These are phyloP conservation scores for Carex arenaria DNA, from an alignment of 202 grass and related monocot genomes.

Conservation along the genomic window DNA sequence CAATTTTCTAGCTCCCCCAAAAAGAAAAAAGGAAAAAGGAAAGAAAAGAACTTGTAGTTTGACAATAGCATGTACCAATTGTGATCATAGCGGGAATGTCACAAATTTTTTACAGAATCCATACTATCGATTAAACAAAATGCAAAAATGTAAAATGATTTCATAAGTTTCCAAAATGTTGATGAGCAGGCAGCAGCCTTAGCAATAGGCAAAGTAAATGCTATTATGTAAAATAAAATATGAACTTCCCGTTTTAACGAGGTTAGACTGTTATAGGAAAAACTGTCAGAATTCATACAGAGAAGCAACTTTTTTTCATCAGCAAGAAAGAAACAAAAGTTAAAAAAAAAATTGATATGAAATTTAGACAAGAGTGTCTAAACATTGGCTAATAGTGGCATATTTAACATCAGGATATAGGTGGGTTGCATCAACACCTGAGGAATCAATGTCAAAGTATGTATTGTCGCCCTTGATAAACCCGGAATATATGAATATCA, in stretches of 20 bases:
- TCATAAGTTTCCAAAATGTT: neutral
- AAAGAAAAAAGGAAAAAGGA: too few species aligned
- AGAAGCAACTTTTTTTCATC: neutral
- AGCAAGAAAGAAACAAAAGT: neutral
- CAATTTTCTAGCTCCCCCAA: too few species aligned
- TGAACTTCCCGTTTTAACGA: neutral
- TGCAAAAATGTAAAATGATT: neutral
- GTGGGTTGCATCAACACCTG: slow-evolving; percentile 46
- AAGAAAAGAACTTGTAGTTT: too few species aligned
- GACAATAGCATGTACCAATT: neutral
- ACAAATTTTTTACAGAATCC: neutral
- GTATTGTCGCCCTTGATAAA: slow-evolving; percentile 92
- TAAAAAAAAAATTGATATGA: neutral
- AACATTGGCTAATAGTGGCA: slow-evolving; percentile 54
- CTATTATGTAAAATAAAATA: neutral
- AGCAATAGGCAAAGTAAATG: neutral
- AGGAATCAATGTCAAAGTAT: slow-evolving; percentile 60
- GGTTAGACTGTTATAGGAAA: neutral
- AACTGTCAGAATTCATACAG: neutral
- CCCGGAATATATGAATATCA: slow-evolving; percentile 84
- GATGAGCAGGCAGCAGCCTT: neutral
- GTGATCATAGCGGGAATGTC: neutral
- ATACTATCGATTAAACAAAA: neutral
- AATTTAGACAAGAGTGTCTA: slow-evolving; percentile 57
- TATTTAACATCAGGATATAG: slow-evolving; percentile 71